Percentiles rank a stretch among this genome's conserved stretches.
Evolutionary conservation across 345 rosid genomes (phyloP).

Genomic region (Eucalyptus lansdowneana): DNA sequence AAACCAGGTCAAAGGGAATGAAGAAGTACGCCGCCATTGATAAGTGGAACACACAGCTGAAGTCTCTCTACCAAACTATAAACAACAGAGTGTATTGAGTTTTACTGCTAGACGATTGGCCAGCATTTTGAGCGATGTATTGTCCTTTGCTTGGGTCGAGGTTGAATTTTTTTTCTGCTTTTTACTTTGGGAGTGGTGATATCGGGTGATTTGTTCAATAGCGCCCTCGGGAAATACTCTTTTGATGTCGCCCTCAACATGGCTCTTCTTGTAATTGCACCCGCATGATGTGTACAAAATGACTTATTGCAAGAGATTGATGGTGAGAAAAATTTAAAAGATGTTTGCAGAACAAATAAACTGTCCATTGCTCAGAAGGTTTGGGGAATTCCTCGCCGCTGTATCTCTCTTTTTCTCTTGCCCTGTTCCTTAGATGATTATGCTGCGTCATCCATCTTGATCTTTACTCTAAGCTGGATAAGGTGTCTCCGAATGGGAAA

Average conservation of each 20-base stretch:
- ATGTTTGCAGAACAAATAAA: background rate
- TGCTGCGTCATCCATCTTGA: background rate
- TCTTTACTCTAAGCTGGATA: background rate
- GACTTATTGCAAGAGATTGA: background rate
- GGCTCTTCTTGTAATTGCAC: background rate
- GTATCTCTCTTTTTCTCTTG: background rate
- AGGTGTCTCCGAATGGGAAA: background rate
- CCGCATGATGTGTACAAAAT: background rate
- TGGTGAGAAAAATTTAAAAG: background rate
- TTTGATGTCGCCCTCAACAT: background rate
- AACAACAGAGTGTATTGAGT: constrained; percentile 54
- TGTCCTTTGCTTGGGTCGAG: background rate
- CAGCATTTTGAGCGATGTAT: background rate
- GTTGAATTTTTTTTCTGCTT: background rate
- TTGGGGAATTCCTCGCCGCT: background rate
- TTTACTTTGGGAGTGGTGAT: background rate
- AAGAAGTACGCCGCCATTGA: constrained; percentile 81
- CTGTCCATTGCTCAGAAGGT: background rate
- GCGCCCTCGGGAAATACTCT: background rate
- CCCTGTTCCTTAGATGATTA: background rate
- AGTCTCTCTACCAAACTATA: constrained; percentile 52
- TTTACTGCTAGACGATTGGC: background rate
- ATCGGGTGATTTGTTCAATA: background rate
- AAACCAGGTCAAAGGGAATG: constrained; percentile 80
- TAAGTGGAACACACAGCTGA: constrained; percentile 93